Percentiles rank a stretch among this genome's conserved stretches.
Evolutionary conservation across 1,284 basidiomycete species (phyloP).

Genomic region (Ustilago curta): DNA sequence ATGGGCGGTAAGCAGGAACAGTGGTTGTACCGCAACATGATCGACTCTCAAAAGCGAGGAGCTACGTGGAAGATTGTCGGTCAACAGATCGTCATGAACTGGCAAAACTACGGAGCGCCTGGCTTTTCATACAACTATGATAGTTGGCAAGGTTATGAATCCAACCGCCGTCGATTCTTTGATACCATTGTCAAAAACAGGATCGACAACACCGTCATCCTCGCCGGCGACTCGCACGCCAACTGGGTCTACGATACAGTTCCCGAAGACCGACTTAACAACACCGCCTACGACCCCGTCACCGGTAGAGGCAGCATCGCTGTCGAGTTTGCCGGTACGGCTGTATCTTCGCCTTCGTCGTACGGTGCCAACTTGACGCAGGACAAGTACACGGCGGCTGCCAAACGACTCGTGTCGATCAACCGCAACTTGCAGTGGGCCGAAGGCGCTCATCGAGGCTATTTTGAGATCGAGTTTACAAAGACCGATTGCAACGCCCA

Average conservation of each 20-base stretch:
- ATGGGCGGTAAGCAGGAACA: conserved; percentile 76
- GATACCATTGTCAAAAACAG: conserved; percentile 72
- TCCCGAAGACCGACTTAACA: conserved; percentile 52
- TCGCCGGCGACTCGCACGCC: conserved; percentile 78
- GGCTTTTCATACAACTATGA: conserved; percentile 74
- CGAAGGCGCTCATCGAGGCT: conserved; percentile 76
- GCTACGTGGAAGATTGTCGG: conserved; percentile 76
- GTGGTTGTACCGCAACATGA: conserved; percentile 75
- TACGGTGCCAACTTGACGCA: conserved; percentile 73
- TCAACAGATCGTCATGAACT: conserved; percentile 68
- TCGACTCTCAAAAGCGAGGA: conserved; percentile 71
- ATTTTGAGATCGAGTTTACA: conserved; percentile 70
- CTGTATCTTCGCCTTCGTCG: conserved; percentile 74
- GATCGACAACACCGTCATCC: conserved; percentile 73
- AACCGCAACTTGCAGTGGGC: conserved; percentile 77
- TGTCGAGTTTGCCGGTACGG: conserved; percentile 78
- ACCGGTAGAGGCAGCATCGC: conserved; percentile 75
- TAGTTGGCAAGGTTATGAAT: conserved; percentile 77
- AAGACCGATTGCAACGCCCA: conserved; percentile 72
- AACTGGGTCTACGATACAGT: conserved; percentile 66
- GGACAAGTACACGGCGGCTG: conserved; percentile 69
- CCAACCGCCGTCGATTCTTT: conserved; percentile 75
- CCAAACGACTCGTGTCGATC: conserved; percentile 70
- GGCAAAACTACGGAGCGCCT: conserved; percentile 34
- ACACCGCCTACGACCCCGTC: conserved; percentile 72